phyloP scores from a whole-genome alignment of 768 basidiomycete genomes.

The Tricholoma furcatifolium region DNA sequence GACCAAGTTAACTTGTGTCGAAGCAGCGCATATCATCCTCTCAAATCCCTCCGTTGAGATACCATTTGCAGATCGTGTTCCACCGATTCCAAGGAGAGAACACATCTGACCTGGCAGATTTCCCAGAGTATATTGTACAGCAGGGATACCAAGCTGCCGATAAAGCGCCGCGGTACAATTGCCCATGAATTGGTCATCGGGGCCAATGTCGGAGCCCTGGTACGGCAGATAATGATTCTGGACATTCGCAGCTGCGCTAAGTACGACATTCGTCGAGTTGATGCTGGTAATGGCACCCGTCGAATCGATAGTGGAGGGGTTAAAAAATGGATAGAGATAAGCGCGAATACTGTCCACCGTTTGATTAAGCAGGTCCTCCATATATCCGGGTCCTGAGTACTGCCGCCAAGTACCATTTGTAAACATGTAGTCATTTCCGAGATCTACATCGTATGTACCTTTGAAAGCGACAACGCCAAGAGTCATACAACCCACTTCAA shows the following conservation, averaged over 20 bases:
- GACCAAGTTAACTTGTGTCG: slow-evolving; percentile 5
- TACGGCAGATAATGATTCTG: not conserved
- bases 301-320: not conserved
- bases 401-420: not conserved
- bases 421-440: not conserved
- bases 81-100: not conserved
- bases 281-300: not conserved
- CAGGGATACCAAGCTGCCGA: not conserved
- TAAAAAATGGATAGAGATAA: not conserved
- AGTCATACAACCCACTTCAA: slow-evolving; percentile 19
- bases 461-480: not conserved
- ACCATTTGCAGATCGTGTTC: not conserved
- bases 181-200: not conserved
- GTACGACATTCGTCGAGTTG: not conserved
- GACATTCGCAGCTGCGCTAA: not conserved
- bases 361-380: not conserved
- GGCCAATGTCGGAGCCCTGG: not conserved
- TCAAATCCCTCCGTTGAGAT: not conserved
- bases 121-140: not conserved
- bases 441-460: not conserved
- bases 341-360: not conserved
- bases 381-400: not conserved
- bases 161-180: not conserved
- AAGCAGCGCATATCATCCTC: slow-evolving; percentile 1
- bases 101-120: not conserved